phyloP scores from a whole-genome alignment of 495 filamentous ascomycete species.

The Aspergillus affinis region DNA sequence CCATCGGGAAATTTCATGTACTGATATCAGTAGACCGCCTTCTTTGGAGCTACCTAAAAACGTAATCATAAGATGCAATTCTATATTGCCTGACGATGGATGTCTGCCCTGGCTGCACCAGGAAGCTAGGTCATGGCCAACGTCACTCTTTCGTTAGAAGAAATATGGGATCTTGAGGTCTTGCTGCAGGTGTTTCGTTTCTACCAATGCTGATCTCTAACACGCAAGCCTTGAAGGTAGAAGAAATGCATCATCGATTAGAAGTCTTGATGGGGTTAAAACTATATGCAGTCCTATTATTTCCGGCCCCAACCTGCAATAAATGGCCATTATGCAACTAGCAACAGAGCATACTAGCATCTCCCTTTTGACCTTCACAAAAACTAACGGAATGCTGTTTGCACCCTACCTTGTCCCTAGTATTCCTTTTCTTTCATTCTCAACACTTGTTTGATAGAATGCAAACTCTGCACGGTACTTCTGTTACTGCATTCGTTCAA shows the following conservation, averaged over 20 bases:
- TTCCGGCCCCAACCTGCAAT: not conserved
- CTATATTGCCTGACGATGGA: not conserved
- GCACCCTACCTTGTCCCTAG: too few species aligned
- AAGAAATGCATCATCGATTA: too few species aligned
- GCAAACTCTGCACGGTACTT: not conserved
- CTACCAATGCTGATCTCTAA: too few species aligned
- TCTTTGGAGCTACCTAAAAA: not conserved
- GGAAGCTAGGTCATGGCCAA: too few species aligned
- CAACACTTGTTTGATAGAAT: not conserved
- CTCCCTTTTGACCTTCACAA: not conserved
- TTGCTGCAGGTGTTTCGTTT: too few species aligned
- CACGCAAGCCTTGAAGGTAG: too few species aligned
- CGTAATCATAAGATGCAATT: not conserved
- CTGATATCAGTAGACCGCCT: not conserved
- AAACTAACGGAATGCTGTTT: too few species aligned
- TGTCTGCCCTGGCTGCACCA: not conserved
- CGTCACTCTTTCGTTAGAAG: too few species aligned
- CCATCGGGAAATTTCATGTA: constrained; percentile 4
- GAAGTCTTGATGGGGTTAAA: too few species aligned
- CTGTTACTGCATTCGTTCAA: not conserved
- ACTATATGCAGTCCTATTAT: not conserved
- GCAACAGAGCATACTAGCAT: not conserved
- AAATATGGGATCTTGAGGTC: too few species aligned
- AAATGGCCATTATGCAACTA: not conserved
- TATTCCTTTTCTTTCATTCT: not conserved